Conservation (phyloP, 768 basidiomycete genomes). For the Hortiboletus flavorubellus region DNA sequence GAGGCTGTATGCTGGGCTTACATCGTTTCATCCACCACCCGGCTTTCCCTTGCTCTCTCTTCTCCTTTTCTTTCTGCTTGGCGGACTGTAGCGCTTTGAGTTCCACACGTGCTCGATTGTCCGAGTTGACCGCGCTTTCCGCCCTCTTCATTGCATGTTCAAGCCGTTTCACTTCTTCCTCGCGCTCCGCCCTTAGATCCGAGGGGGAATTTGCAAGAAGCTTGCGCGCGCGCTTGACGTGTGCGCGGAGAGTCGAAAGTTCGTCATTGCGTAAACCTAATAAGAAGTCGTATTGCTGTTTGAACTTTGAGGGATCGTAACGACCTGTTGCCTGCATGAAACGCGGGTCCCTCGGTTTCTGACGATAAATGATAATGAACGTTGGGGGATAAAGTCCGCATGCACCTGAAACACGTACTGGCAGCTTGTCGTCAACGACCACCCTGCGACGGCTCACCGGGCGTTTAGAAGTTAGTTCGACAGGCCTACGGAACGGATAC, state of each 20-base stretch:
- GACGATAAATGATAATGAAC: neutral
- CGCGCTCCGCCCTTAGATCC: slow-evolving; percentile 55
- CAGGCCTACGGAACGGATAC: slow-evolving; percentile 50
- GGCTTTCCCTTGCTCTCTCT: slow-evolving; percentile 72
- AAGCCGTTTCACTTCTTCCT: slow-evolving; percentile 64
- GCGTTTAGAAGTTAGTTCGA: slow-evolving; percentile 78
- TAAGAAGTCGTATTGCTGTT: slow-evolving; percentile 72
- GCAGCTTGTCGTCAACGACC: slow-evolving; percentile 63
- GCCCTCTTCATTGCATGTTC: slow-evolving; percentile 72
- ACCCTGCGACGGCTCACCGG: slow-evolving; percentile 72
- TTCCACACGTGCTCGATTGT: slow-evolving; percentile 67
- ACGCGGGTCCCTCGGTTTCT: slow-evolving; percentile 86
- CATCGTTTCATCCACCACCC: slow-evolving; percentile 85
- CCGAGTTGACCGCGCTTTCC: slow-evolving; percentile 74
- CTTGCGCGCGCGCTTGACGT: slow-evolving; percentile 67
- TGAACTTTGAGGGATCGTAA: slow-evolving; percentile 63
- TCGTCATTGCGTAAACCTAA: slow-evolving; percentile 62
- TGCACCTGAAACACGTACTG: slow-evolving; percentile 41
- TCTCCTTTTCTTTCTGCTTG: slow-evolving; percentile 50
- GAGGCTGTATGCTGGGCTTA: slow-evolving; percentile 34
- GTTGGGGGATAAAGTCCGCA: neutral
- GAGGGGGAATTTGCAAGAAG: slow-evolving; percentile 56
- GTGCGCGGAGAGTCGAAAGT: slow-evolving; percentile 58
- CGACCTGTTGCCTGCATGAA: slow-evolving; percentile 74
- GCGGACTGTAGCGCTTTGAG: slow-evolving; percentile 53